These are phyloP conservation scores for Pueraria montana DNA, from an alignment of 306 rosid genomes.

Conservation along the genomic window DNA sequence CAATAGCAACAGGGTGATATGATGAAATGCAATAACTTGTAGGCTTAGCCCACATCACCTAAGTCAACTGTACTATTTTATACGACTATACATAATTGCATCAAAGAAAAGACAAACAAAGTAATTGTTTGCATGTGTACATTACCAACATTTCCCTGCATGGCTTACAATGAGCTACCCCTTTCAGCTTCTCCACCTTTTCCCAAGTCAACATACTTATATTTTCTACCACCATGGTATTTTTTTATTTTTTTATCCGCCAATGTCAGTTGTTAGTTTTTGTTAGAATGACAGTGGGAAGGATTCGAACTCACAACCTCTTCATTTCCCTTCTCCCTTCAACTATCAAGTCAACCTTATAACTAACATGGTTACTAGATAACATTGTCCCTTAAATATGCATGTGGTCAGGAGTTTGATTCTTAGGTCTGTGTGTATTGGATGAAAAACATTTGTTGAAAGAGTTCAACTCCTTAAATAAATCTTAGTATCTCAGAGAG, in stretches of 20 bases:
- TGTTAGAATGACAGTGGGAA: too few species aligned
- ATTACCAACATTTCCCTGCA: constrained; percentile 62
- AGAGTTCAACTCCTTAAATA: neutral
- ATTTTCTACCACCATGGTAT: neutral
- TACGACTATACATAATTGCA: constrained; percentile 46
- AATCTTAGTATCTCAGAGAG: neutral
- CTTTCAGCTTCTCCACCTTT: constrained; percentile 56
- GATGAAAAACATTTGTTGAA: neutral
- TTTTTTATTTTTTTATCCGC: too few species aligned
- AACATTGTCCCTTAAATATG: too few species aligned
- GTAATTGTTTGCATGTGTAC: constrained; percentile 60
- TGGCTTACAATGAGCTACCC: constrained; percentile 61
- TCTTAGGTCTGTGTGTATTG: too few species aligned
- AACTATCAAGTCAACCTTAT: too few species aligned
- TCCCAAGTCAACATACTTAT: constrained; percentile 43
- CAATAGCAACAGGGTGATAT: constrained; percentile 64
- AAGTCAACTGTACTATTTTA: constrained; percentile 75
- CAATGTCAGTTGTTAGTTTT: too few species aligned
- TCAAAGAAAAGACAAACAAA: constrained; percentile 41
- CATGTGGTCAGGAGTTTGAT: too few species aligned
- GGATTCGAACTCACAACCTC: too few species aligned
- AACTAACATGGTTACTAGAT: neutral
- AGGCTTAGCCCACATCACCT: constrained; percentile 52
- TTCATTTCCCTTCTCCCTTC: too few species aligned
- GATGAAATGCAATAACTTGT: constrained; percentile 68